A percentile compares a stretch with the other conserved stretches of the same genome.
These are phyloP conservation scores for Rhynchospora breviuscula DNA, from an alignment of 176 grass and related monocot species.

Conservation along the genomic window DNA sequence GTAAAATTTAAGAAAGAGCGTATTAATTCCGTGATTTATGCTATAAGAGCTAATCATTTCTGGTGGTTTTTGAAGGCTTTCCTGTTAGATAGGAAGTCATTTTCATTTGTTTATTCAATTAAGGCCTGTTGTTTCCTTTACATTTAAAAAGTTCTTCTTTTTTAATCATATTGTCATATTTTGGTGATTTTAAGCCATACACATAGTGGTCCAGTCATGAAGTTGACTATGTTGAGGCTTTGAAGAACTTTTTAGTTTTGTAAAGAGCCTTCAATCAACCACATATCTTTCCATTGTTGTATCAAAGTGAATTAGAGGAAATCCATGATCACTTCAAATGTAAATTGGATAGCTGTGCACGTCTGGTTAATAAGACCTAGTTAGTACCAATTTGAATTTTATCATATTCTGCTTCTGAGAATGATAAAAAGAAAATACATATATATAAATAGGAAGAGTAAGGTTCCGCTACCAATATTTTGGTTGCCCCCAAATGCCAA, in stretches of 20 bases:
- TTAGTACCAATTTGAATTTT: neutral
- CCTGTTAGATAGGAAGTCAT: no score
- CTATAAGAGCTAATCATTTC: no score
- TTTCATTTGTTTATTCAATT: no score
- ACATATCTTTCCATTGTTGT: neutral
- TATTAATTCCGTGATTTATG: no score
- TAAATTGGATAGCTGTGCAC: neutral
- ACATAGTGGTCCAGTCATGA: neutral
- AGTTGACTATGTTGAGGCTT: neutral
- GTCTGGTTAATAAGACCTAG: neutral
- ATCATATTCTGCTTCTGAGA: neutral
- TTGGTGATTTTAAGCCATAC: neutral
- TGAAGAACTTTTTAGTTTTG: neutral
- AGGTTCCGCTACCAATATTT: no score
- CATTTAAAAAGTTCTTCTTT: neutral
- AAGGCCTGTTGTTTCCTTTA: no score
- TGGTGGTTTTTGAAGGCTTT: no score
- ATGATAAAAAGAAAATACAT: neutral
- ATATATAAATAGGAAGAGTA: conserved; percentile 8
- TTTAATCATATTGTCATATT: neutral
- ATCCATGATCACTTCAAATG: neutral
- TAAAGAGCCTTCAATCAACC: neutral
- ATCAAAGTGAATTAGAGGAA: neutral
- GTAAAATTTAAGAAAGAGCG: no score
- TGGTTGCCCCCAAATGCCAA: no score